Evolutionary conservation across 208 protist genomes (phyloP), one percentile per base, ranked within the genome.

Genomic region (Leishmania guyanensis): DNA sequence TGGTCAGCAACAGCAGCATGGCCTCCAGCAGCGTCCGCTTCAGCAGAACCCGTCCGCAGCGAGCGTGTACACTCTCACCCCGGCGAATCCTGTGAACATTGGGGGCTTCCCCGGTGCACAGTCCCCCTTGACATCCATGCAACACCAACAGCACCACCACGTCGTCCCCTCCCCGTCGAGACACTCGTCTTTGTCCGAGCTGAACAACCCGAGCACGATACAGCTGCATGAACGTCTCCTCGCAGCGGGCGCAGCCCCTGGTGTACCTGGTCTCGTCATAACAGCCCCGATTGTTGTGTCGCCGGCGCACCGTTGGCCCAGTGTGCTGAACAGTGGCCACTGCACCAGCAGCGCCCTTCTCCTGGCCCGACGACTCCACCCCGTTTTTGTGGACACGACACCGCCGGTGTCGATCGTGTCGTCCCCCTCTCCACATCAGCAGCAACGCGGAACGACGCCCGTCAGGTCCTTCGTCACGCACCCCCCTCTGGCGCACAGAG

Each of bases 31-130:
- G 29, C 54, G 39, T 16, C 65, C 29, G 51, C 36, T 12, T 43
- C 74, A 77, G 53, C 56, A 72, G 68, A 75, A 70, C 58, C 80
- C 60, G 70, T 76, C 50, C 50, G 60, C 80, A 20, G 22, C 58
- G 79, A 68, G 33, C 78, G 69, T n/a, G 56, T 80, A 14, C 68
- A 76, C 65, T 62, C 78, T 29, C 74, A 75, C 64, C 66, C 65
- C 22, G 33, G 54, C 9, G 46, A 54, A 14, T 36, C 46, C 48
- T 56, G 69, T 48, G 69, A 56, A 74, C 9, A n/a, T 74, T 22
- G 69, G 26, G 14, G 26, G 46, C 46, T 56, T 48, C 36, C 22
- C 48, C 46, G 48, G 9, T 12, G 43, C 74, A 3, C 53, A 68
- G 43, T 75, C 58, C 56, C 43, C 56, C 58, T 71, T 84, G 64